Evolutionary conservation across 2,329 filamentous ascomycete genomes (phyloP).

Genomic region (Sporothrix curviconia): DNA sequence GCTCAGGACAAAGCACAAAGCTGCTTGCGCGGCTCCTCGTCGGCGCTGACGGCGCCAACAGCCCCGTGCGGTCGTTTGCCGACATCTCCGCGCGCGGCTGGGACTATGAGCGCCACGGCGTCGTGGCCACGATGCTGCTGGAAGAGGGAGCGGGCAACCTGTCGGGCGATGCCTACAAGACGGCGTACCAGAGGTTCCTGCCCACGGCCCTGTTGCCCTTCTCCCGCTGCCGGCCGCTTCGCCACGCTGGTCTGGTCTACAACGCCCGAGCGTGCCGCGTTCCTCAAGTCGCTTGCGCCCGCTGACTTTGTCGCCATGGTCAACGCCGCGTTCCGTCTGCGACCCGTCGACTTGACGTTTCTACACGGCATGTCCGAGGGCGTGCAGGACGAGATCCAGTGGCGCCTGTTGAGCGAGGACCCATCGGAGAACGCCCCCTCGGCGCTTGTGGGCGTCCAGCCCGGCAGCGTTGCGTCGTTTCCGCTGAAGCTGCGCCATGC

Average conservation of each 20-base stretch:
- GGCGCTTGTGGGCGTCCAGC: constrained; percentile 62
- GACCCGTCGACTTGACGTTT: constrained; percentile 71
- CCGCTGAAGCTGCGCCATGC: constrained; percentile 87
- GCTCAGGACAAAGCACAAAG: constrained; percentile 22
- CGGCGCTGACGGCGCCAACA: constrained; percentile 91
- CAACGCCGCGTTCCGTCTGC: constrained; percentile 85
- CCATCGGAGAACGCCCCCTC: constrained; percentile 50
- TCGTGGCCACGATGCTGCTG: constrained; percentile 81
- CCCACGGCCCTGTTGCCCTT: constrained; percentile 84
- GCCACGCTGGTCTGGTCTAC: constrained; percentile 94
- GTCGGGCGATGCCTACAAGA: constrained; percentile 49
- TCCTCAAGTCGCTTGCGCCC: constrained; percentile 67
- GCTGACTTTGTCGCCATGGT: constrained; percentile 78
- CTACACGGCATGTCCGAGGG: constrained; percentile 56
- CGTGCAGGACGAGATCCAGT: constrained; percentile 46
- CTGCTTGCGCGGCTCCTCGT: constrained; percentile 79
- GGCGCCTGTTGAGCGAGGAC: constrained; percentile 62
- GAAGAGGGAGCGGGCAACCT: constrained; percentile 46
- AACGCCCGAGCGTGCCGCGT: constrained; percentile 68
- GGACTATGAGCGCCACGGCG: constrained; percentile 86
- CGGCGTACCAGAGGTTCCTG: constrained; percentile 91
- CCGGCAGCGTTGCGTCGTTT: constrained; percentile 78
- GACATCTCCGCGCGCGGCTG: constrained; percentile 80
- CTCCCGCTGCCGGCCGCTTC: constrained; percentile 74
- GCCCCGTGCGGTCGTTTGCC: constrained; percentile 83